Evolutionary conservation across 2,329 filamentous ascomycete genomes (phyloP).

Genomic region (Colletotrichum sp.): DNA sequence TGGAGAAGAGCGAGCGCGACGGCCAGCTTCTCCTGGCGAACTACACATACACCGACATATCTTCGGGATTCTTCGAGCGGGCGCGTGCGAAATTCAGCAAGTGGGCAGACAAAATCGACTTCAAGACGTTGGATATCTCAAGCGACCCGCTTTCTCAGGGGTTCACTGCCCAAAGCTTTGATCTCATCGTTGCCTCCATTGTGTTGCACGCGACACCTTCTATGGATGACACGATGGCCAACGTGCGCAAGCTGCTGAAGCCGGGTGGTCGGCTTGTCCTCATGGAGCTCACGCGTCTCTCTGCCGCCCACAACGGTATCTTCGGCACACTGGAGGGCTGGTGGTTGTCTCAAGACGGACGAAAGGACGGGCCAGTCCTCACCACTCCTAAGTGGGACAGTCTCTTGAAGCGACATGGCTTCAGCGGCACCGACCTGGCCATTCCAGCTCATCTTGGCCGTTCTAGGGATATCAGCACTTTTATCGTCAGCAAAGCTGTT

Average conservation of each 20-base stretch:
- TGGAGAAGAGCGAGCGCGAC: constrained; percentile 47
- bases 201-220: constrained; percentile 30
- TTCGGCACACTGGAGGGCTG: constrained; percentile 29
- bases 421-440: not conserved
- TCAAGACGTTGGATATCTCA: constrained; percentile 34
- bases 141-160: constrained; percentile 31
- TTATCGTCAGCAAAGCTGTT: no score
- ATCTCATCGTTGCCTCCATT: constrained; percentile 33
- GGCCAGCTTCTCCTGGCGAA: constrained; percentile 2
- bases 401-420: not conserved
- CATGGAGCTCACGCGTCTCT: not conserved
- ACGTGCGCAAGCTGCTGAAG: constrained; percentile 30
- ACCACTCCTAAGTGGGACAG: not conserved
- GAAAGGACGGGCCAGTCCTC: not conserved
- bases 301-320: constrained; percentile 25
- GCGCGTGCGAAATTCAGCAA: not conserved
- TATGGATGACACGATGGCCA: constrained; percentile 25
- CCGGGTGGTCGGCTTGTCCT: constrained; percentile 33
- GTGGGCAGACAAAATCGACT: constrained; percentile 15
- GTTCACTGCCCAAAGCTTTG: constrained; percentile 29
- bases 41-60: constrained; percentile 36
- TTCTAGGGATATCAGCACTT: no score
- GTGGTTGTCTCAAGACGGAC: not conserved
- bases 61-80: constrained; percentile 27
- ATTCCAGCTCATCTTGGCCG: no score